A percentile compares a stretch with the other conserved stretches of the same genome.
Conservation (phyloP, 1,139 yeast genomes). For the Yamadazyma diddensiae region DNA sequence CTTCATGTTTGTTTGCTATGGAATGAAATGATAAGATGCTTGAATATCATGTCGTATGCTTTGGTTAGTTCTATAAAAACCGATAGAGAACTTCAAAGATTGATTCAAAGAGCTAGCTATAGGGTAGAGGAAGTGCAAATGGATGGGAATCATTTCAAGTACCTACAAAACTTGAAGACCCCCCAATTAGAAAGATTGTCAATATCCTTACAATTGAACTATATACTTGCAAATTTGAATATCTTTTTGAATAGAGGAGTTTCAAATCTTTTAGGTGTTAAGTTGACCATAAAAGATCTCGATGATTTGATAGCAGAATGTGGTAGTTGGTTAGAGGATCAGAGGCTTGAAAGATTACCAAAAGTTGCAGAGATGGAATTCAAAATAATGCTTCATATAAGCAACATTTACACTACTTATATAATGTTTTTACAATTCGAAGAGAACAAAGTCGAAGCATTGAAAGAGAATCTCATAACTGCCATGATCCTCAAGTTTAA, state of each 20-base stretch:
- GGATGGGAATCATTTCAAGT: slow-evolving; percentile 26
- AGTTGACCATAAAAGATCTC: slow-evolving; percentile 22
- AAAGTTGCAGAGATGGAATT: slow-evolving; percentile 23
- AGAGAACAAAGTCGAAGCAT: slow-evolving; percentile 22
- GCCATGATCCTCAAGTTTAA: slow-evolving; percentile 13
- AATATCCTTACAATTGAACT: slow-evolving; percentile 25
- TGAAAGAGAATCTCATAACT: slow-evolving; percentile 22
- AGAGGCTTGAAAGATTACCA: slow-evolving; percentile 16
- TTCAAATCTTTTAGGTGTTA: slow-evolving; percentile 20
- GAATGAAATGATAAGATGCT: slow-evolving; percentile 32
- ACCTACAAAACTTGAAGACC: slow-evolving; percentile 18
- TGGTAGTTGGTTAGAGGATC: slow-evolving; percentile 25
- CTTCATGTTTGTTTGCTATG: slow-evolving; percentile 35
- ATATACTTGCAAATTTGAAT: slow-evolving; percentile 27
- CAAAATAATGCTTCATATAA: slow-evolving; percentile 27
- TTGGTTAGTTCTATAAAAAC: slow-evolving; percentile 24
- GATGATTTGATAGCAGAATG: slow-evolving; percentile 24
- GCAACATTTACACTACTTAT: slow-evolving; percentile 29
- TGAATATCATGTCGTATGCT: slow-evolving; percentile 31
- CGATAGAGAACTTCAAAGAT: slow-evolving; percentile 20
- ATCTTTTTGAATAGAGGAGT: slow-evolving; percentile 25
- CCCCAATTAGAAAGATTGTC: slow-evolving; percentile 18
- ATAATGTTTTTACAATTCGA: slow-evolving; percentile 36
- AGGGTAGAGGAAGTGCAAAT: slow-evolving; percentile 27
- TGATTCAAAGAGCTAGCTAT: slow-evolving; percentile 19